phyloP scores from a whole-genome alignment of 2,329 filamentous ascomycete species.

The Sphaerulina musiva region DNA sequence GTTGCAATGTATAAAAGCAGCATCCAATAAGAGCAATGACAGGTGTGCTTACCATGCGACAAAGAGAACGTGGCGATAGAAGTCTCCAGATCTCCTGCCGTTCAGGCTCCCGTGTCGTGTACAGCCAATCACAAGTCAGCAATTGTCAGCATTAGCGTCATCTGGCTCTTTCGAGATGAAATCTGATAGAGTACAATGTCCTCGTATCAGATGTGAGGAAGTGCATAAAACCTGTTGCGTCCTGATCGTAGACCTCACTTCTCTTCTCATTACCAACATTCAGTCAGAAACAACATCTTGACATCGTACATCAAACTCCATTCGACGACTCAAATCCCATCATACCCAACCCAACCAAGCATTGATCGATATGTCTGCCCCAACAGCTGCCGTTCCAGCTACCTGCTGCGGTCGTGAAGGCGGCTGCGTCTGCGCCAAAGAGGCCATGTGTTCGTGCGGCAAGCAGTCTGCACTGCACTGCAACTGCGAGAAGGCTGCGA shows the following conservation, averaged over 20 bases:
- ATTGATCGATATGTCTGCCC: conserved; percentile 33
- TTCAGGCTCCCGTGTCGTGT: not conserved
- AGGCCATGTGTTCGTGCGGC: conserved; percentile 62
- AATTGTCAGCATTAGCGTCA: conserved; percentile 10
- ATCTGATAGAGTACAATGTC: conserved; percentile 7
- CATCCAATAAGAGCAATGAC: not conserved
- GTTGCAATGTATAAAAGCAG: not conserved
- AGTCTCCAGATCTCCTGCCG: conserved; percentile 3
- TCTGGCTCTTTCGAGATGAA: conserved; percentile 4
- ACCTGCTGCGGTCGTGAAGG: conserved; percentile 55
- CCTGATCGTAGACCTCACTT: not conserved
- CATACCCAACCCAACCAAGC: not conserved
- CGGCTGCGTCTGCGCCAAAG: conserved; percentile 46
- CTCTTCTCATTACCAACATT: not conserved
- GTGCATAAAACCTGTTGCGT: conserved; percentile 1
- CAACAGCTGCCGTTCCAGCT: conserved; percentile 39
- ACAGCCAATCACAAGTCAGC: conserved; percentile 5
- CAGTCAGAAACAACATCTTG: no score
- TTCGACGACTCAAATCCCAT: no score
- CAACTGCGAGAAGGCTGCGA: conserved; percentile 67
- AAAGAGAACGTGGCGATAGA: conserved; percentile 5
- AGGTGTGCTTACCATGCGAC: conserved; percentile 2
- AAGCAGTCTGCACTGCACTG: conserved; percentile 81
- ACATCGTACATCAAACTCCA: no score
- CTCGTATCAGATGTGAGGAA: conserved; percentile 9